Base-by-base conservation (phyloP, 345 rosid genomes). In the Stellera chamaejasme region DNA sequence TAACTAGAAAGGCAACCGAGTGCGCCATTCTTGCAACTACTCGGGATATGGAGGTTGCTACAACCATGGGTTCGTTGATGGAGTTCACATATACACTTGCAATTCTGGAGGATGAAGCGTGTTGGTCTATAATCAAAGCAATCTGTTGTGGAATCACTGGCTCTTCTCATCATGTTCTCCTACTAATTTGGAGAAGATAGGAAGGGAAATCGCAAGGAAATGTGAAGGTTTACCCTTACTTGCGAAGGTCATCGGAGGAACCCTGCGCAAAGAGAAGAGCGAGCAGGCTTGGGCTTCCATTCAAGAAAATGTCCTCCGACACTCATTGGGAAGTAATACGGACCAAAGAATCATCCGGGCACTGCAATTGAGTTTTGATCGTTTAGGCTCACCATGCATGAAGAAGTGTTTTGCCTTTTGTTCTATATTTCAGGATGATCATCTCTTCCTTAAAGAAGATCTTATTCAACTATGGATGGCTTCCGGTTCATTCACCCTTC, bases 401-500 rank as follows among this genome's bases (percentile, higher is more conserved):
- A 60, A 50, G 50, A 48, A 60, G 13, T 60, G 56, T 43, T 60
- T 60, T 42, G 55, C 43, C 9, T 60, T 19, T n/a, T 60, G 64
- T 50, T 50, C 64, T 0, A 26, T 60, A 9, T 60, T 60, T 1
- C 64, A 48, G 1, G 52, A 43, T 2, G 64, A 60, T 51, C 51
- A 13, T 27, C 8, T 0, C 12, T 43, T 60, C 25, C 11, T 26
- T 13, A 60, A 6, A 49, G 57, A 51, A 16, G 11, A 50, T 15
- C 16, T 60, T 19, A 51, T 70, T 41, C 63, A 53, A 8, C 27
- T 59, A 10, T 72, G 76, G 76, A 67, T 72, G 66, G 72, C 72
- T 45, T 46, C 59, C 46, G 72, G 1, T 72, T 45, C 25, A 45
- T 72, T 51, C 44, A 50, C 13, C 48, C 44, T 8, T 12, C 15